Evolutionary conservation across 139 green algal species (phyloP).

Genomic region (Chlamydomonas incerta): DNA sequence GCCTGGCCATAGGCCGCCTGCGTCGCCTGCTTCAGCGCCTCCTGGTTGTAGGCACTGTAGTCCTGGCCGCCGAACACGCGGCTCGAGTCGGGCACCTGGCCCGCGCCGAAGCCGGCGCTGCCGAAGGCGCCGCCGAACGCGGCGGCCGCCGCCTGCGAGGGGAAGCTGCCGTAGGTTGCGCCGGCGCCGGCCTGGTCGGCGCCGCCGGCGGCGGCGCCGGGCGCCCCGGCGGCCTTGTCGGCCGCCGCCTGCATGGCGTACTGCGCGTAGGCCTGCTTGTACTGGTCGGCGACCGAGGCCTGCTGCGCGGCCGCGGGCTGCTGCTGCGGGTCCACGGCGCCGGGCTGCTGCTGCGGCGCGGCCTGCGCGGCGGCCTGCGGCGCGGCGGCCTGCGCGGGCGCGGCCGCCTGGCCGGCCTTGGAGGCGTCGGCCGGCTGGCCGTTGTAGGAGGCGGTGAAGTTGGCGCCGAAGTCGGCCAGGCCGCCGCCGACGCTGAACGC

Average conservation of each 20-base stretch:
- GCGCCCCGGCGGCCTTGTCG: conserved; percentile 10
- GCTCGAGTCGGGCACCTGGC: conserved; percentile 10
- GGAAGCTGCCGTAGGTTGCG: conserved; percentile 32
- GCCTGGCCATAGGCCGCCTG: conserved; percentile 38
- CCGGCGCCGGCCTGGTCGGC: conserved; percentile 3
- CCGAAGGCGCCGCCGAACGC: conserved; percentile 37
- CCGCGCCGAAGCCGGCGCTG: conserved; percentile 21
- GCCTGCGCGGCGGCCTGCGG: neutral
- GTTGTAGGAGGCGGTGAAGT: conserved; percentile 35
- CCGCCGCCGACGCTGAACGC: conserved; percentile 50
- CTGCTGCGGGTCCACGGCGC: neutral
- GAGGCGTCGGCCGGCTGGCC: neutral
- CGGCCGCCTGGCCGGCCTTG: neutral
- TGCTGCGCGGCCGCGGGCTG: neutral
- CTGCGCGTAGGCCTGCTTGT: conserved; percentile 31
- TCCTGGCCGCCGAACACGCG: conserved; percentile 18
- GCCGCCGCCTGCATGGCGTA: conserved; percentile 19
- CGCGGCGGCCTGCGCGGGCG: neutral
- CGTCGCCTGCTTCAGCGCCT: conserved; percentile 36
- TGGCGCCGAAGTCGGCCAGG: conserved; percentile 49
- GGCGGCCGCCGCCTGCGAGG: conserved; percentile 14
- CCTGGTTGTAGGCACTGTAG: conserved; percentile 43
- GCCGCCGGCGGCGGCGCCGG: neutral
- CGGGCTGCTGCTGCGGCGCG: neutral
- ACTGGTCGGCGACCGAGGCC: neutral